phyloP scores from a whole-genome alignment of 192 early-diverging fungal genomes.

The Podila clonocystis region DNA sequence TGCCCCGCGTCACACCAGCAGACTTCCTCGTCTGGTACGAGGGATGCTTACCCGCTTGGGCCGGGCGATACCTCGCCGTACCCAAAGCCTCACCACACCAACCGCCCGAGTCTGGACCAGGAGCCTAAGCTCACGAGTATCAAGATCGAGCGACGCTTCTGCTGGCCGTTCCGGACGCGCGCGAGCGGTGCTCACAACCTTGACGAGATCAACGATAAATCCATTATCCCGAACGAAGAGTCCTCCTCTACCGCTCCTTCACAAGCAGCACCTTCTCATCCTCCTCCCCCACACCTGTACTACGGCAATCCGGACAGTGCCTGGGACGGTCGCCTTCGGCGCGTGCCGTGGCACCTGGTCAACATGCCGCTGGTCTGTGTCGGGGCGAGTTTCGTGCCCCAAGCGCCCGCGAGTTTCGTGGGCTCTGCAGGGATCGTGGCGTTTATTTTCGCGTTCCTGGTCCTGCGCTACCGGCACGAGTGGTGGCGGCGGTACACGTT shows the following conservation, averaged over 20 bases:
- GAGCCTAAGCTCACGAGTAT: not conserved
- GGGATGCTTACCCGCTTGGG: not conserved
- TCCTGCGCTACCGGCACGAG: constrained; percentile 36
- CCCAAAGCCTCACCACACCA: not conserved
- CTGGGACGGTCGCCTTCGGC: constrained; percentile 17
- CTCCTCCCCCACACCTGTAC: constrained; percentile 13
- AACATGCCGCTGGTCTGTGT: constrained; percentile 37
- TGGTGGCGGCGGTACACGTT: constrained; percentile 49
- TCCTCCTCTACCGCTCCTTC: not conserved
- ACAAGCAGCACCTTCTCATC: not conserved
- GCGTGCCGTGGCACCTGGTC: constrained; percentile 35
- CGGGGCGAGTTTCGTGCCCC: constrained; percentile 44
- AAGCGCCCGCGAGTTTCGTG: constrained; percentile 39
- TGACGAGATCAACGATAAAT: too few relatives aligned
- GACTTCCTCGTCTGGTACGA: not conserved
- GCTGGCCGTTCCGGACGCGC: not conserved
- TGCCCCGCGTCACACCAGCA: constrained; percentile 8
- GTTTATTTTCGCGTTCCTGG: constrained; percentile 39
- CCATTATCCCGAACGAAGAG: not conserved
- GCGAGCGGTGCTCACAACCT: not conserved
- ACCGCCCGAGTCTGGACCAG: not conserved
- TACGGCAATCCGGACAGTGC: constrained; percentile 19
- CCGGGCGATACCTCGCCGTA: not conserved
- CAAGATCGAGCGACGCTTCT: not conserved
- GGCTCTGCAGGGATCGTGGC: constrained; percentile 31